Conservation (phyloP, 2,329 filamentous ascomycete genomes). For the Aureobasidium sp. region DNA sequence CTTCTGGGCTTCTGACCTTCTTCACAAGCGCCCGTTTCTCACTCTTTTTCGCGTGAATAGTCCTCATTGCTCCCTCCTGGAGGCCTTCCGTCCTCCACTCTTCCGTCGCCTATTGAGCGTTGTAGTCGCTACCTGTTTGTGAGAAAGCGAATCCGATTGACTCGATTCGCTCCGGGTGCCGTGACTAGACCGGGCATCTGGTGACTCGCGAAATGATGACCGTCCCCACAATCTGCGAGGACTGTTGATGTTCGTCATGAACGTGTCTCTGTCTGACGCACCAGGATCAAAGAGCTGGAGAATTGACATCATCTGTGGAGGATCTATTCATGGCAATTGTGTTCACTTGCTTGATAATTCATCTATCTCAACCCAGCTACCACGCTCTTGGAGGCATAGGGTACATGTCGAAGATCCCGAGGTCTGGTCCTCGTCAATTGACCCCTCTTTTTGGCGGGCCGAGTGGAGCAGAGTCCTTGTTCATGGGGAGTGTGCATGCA, state of each 20-base stretch:
- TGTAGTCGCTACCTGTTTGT: neutral
- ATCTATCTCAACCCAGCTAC: conserved; percentile 3
- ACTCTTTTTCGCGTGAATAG: conserved; percentile 2
- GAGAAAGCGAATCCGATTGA: neutral
- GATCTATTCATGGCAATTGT: neutral
- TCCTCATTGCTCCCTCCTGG: neutral
- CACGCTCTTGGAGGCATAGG: neutral
- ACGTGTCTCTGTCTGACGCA: conserved; percentile 9
- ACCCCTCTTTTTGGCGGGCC: conserved; percentile 8
- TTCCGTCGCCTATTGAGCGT: conserved; percentile 9
- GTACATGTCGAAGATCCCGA: neutral
- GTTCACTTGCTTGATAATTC: neutral
- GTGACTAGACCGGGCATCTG: conserved; percentile 5
- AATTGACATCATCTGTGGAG: neutral
- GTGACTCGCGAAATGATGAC: conserved; percentile 7
- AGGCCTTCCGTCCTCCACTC: neutral
- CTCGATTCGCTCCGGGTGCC: conserved; percentile 1
- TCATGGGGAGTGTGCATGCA: neutral
- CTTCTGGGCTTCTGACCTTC: conserved; percentile 8
- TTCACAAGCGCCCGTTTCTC: conserved; percentile 3
- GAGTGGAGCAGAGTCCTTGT: neutral
- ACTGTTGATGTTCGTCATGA: conserved; percentile 6
- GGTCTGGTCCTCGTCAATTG: neutral
- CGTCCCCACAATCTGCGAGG: neutral
- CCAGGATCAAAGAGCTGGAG: neutral